A percentile compares a stretch with the other conserved stretches of the same genome.
These are phyloP conservation scores for Myxozyma geophila DNA, from an alignment of 805 yeast species.

Conservation along the genomic window DNA sequence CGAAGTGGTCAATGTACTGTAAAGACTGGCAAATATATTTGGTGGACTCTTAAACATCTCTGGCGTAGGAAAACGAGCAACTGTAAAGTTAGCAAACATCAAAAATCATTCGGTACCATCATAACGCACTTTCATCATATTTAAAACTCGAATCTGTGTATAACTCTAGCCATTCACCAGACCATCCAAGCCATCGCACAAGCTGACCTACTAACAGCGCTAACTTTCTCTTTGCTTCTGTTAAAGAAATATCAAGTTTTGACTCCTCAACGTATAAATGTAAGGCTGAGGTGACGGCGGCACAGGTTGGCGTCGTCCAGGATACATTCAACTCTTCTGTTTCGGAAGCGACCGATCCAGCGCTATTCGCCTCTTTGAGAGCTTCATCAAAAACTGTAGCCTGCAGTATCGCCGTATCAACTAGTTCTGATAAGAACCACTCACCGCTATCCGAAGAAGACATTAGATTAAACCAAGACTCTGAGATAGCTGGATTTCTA, in stretches of 20 bases:
- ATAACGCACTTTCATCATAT: conserved; percentile 16
- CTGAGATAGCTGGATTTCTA: background rate
- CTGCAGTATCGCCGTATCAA: conserved; percentile 2
- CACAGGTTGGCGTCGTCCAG: conserved; percentile 5
- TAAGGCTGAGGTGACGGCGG: conserved; percentile 59
- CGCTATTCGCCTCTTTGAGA: background rate
- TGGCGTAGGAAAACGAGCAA: conserved; percentile 10
- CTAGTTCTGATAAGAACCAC: conserved; percentile 7
- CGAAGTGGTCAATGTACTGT: conserved; percentile 14
- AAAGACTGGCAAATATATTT: conserved; percentile 17
- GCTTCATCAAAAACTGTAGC: conserved; percentile 7
- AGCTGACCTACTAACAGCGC: conserved; percentile 64
- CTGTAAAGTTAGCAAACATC: background rate
- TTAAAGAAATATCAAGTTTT: conserved; percentile 53
- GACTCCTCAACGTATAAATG: conserved; percentile 81
- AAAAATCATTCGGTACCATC: background rate
- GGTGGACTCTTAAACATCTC: conserved; percentile 15
- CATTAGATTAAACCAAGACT: conserved; percentile 9
- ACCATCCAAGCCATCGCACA: conserved; percentile 75
- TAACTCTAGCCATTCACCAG: conserved; percentile 56
- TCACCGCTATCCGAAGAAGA: background rate
- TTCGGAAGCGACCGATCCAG: background rate
- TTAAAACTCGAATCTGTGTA: conserved; percentile 11
- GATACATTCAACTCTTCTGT: background rate
- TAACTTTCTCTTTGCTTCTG: conserved; percentile 44